Evolutionary conservation across 192 early-diverging fungal species (phyloP), one percentile per base, ranked within the genome.

Genomic region (Backusella australiensis): DNA sequence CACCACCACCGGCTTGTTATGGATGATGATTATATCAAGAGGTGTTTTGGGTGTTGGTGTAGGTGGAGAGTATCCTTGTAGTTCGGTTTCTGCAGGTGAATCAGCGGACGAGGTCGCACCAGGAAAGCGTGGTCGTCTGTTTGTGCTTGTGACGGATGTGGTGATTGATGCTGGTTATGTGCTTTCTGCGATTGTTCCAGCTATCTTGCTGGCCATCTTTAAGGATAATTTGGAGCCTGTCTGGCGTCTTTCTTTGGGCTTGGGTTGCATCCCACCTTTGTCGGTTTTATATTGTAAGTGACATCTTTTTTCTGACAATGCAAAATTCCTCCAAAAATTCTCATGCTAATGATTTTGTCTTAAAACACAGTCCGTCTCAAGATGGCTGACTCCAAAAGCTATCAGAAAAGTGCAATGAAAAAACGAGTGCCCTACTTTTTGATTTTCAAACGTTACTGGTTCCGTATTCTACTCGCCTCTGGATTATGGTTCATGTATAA

Each of bases 41-140:
- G 85, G 85, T 34, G 26, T 83, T 3, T 72, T 86, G n/a, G 86
- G 87, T 36, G 83, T 86, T 19, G 82, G 82, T 77, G 81, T 78
- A 3, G 81, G 85, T 53, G 87, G 85, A 14, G 85, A 89, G 46
- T 89, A 89, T 59, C 87, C 87, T 67, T 85, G 84, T 74, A 83
- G 81, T n/a, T 85, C 83, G 17, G 86, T 84, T 23, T 78, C 87
- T 23, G 87, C 87, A 14, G 83, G 83, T 19, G 87, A 89, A 49
- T 83, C 86, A 26, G 82, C 87, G 12, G 86, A 89, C 59, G 86
- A 86, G 79, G 78, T 84, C 12, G 68, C 78, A 49, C 80, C 80
- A 23, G 75, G 77, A 12, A 76, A 71, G 17, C 81, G 86, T 66
- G 82, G 82, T 35, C 36, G 66, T 15, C 39, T 83, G 41, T 80